Conservation (phyloP, 2,329 filamentous ascomycete species). For the Neofusicoccum parvum region DNA sequence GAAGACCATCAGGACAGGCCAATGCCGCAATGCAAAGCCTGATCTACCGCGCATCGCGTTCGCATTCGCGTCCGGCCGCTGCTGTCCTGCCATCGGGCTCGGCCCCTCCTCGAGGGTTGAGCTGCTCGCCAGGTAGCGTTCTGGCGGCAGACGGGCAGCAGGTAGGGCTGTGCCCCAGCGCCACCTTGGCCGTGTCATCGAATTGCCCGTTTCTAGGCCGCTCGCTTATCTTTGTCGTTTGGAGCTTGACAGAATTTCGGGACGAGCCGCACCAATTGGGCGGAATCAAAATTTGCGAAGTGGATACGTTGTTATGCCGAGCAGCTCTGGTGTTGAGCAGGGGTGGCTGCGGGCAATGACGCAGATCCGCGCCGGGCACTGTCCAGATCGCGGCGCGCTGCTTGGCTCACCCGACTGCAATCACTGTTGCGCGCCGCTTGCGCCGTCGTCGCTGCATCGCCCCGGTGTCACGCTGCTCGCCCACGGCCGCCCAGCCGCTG, state of each 20-base stretch:
- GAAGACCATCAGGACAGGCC: too few relatives aligned
- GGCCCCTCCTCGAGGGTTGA: neutral
- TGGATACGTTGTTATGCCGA: conserved; percentile 18
- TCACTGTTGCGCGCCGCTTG: conserved; percentile 2
- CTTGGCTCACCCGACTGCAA: conserved; percentile 12
- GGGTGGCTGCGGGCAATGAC: neutral
- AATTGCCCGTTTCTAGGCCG: neutral
- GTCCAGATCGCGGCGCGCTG: neutral
- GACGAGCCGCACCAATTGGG: conserved; percentile 8
- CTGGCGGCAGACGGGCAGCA: neutral
- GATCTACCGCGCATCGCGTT: neutral
- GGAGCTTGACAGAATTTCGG: neutral
- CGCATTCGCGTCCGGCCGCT: neutral
- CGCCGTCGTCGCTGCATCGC: neutral
- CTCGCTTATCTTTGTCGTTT: neutral
- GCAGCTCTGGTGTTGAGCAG: conserved; percentile 13
- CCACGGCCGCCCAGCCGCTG: neutral
- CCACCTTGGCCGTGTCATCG: neutral
- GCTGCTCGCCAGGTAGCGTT: neutral
- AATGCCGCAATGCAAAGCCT: neutral
- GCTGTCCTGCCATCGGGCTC: neutral
- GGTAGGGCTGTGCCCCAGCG: neutral
- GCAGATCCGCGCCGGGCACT: too few relatives aligned
- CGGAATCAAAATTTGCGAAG: conserved; percentile 2
- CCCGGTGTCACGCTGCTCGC: neutral